These are phyloP conservation scores for Mortierella sp. DNA, from an alignment of 371 early-diverging fungal species.

Conservation along the genomic window DNA sequence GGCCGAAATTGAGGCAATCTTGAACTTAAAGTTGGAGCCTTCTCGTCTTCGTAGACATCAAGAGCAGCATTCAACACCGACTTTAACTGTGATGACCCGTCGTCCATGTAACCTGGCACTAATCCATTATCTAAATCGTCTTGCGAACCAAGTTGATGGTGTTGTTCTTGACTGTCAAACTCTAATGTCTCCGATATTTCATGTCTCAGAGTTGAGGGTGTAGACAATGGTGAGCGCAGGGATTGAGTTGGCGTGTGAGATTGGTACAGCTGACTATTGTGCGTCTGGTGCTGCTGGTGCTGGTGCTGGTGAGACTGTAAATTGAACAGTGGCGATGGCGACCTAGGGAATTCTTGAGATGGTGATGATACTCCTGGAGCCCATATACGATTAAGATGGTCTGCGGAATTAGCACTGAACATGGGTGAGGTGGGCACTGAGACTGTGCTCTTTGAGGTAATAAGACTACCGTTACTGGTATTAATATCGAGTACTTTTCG, in stretches of 20 bases:
- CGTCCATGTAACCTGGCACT: constrained; percentile 38
- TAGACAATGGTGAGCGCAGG: constrained; percentile 43
- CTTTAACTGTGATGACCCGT: constrained; percentile 51
- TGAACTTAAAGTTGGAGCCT: constrained; percentile 21
- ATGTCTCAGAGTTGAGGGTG: constrained; percentile 41
- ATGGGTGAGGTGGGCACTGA: constrained; percentile 54
- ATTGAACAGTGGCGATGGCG: constrained; percentile 85
- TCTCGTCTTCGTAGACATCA: constrained; percentile 59
- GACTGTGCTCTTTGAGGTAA: constrained; percentile 33
- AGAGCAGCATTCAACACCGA: constrained; percentile 68
- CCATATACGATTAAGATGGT: constrained; percentile 56
- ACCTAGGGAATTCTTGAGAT: constrained; percentile 80
- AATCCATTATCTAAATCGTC: constrained; percentile 10
- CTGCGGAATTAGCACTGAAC: constrained; percentile 40
- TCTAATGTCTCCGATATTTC: constrained; percentile 39
- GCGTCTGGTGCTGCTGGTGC: constrained; percentile 58
- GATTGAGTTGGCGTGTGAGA: constrained; percentile 32
- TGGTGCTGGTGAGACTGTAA: constrained; percentile 65
- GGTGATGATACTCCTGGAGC: constrained; percentile 43
- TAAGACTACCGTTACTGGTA: constrained; percentile 12
- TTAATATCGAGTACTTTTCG: constrained; percentile 1
- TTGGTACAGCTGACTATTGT: constrained; percentile 30
- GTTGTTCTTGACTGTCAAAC: constrained; percentile 43
- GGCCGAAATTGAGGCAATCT: constrained; percentile 58
- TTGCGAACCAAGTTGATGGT: not conserved